Conservation (phyloP, 768 basidiomycete genomes). For the Rhodotorula kratochvilovae region DNA sequence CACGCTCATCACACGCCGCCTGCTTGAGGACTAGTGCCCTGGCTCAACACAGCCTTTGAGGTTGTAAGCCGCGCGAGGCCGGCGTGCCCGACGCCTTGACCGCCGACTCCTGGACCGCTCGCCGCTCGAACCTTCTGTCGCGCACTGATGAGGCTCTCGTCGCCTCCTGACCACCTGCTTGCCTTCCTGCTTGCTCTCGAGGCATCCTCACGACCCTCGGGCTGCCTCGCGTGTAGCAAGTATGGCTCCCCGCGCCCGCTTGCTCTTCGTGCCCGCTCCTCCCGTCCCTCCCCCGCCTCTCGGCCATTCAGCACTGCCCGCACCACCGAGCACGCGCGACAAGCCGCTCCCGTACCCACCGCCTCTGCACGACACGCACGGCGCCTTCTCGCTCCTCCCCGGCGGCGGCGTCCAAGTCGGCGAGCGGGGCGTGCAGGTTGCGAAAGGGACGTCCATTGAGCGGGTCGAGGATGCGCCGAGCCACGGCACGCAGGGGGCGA, state of each 20-base stretch:
- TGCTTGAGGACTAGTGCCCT: too few species aligned
- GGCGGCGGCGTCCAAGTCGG: slow-evolving; percentile 11
- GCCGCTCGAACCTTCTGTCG: neutral
- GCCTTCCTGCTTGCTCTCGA: neutral
- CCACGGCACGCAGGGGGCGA: neutral
- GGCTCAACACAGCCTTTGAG: too few species aligned
- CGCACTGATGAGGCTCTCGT: neutral
- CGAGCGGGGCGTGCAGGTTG: neutral
- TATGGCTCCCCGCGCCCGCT: slow-evolving; percentile 8
- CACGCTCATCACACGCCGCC: too few species aligned
- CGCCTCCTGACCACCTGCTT: neutral
- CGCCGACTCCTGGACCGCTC: neutral
- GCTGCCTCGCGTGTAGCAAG: too few species aligned
- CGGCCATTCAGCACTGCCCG: neutral
- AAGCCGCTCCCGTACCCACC: neutral
- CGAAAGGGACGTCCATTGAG: neutral
- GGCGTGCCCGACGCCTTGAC: neutral
- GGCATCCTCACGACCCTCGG: neutral
- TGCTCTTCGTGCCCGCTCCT: neutral
- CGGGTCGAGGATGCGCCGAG: too few species aligned
- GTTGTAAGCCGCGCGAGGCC: too few species aligned
- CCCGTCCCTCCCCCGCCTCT: neutral
- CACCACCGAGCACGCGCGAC: neutral
- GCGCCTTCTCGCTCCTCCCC: neutral
- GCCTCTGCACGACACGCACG: neutral